phyloP scores from a whole-genome alignment of 2,329 filamentous ascomycete genomes.

The Sclerotinia sclerotiorum region DNA sequence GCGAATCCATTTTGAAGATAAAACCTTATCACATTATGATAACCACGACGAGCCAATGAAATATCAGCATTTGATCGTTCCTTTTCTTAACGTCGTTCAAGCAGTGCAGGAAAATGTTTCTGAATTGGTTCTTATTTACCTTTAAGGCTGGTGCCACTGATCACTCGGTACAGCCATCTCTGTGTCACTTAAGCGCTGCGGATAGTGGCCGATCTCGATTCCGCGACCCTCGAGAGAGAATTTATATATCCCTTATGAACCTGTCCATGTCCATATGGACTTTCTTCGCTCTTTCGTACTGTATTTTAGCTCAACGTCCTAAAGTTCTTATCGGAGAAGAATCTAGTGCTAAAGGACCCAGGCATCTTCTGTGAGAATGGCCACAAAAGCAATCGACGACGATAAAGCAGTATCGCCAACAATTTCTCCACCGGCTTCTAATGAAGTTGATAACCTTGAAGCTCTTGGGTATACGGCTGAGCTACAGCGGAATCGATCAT shows the following conservation, averaged over 20 bases:
- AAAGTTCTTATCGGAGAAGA: not conserved
- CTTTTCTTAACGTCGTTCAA: not conserved
- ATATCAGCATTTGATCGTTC: not conserved
- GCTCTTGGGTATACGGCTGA: constrained; percentile 58
- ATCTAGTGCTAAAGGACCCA: not conserved
- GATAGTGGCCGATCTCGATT: not conserved
- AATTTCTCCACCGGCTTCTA: constrained; percentile 17
- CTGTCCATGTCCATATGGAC: not conserved
- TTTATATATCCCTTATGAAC: not conserved
- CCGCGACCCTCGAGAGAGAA: not conserved
- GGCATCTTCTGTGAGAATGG: not conserved
- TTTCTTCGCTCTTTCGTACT: not conserved
- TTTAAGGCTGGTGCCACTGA: not conserved
- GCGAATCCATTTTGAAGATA: constrained; percentile 12
- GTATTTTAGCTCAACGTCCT: not conserved
- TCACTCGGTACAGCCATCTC: not conserved
- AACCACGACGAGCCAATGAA: not conserved
- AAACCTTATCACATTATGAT: constrained; percentile 22
- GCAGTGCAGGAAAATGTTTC: not conserved
- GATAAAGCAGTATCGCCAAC: constrained; percentile 23
- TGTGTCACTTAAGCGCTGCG: not conserved
- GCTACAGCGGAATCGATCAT: constrained; percentile 57
- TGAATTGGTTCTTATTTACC: constrained; percentile 4
- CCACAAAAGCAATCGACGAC: constrained; percentile 2
- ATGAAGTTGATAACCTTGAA: constrained; percentile 33